Evolutionary conservation across 2,329 filamentous ascomycete genomes (phyloP), one percentile per base, ranked within the genome.

Genomic region (Sphaerulina vaccinii): DNA sequence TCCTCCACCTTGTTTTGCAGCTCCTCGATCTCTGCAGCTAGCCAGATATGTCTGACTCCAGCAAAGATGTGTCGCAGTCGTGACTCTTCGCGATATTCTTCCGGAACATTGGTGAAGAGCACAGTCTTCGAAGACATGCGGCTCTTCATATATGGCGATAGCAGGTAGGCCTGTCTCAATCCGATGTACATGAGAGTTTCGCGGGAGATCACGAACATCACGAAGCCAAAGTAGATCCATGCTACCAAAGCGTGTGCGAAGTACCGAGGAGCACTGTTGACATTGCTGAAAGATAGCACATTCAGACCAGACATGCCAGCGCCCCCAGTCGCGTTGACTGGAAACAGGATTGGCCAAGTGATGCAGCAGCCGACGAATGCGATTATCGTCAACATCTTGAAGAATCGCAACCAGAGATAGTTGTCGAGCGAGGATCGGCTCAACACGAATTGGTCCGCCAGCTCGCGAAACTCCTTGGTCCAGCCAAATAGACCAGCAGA

Each of bases 401-500:
- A 74, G 60, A 71, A 73, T 36, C 74, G 70, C 22, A 77, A 69
- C 54, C 74, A 76, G 6, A 77, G 65, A 52, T 75, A 77, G 52
- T 71, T 73, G 57, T 77, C 74, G 38, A 76, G 69, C 18, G 72
- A 73, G 41, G 72, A 67, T 59, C 74, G 71, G 40, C 71, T 70
- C 23, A 77, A 67, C 32, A 76, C 70, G 54, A 70, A 73, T 36
- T 69, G 66, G 57, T 77, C 74, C 10, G 43, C 51, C 15, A 63
- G 40, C 45, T 55, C 11, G 10, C 15, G 38, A 42, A 49, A 62
- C 21, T 62, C 54, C 7, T 66, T 68, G 44, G 79, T 71, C 79
- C 79, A 82, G 57, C 78, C 77, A 42, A 82, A 66, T 52, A 79
- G 69, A 36, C 77, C 75, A 10, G 49, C 51, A 19, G 67, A 67